phyloP scores from a whole-genome alignment of 352 stramenopile species.

The Peronospora belbahrii region DNA sequence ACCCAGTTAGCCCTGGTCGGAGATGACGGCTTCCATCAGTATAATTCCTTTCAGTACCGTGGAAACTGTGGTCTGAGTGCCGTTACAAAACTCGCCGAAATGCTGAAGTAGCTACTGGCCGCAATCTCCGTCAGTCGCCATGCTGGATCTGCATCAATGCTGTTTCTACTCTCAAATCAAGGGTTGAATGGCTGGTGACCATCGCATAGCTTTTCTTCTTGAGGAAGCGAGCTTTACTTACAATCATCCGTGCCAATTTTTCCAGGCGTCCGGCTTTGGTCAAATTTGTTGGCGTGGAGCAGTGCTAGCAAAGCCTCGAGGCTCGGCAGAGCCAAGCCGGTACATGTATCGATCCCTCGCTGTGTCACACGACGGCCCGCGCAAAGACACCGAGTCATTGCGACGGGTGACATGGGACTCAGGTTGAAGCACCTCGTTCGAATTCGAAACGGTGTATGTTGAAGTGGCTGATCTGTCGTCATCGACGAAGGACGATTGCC shows the following conservation, averaged over 20 bases:
- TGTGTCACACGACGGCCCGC: conserved; percentile 11
- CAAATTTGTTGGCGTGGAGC: background rate
- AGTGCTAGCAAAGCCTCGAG: background rate
- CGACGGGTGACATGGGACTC: background rate
- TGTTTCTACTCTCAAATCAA: background rate
- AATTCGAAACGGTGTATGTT: conserved; percentile 8
- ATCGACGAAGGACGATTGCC: conserved; percentile 8
- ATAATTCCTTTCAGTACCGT: background rate
- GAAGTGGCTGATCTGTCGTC: conserved; percentile 6
- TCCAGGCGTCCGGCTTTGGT: background rate
- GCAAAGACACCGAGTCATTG: conserved; percentile 12
- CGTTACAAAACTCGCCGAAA: conserved; percentile 8
- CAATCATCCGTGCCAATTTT: background rate
- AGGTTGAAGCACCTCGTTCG: conserved; percentile 6
- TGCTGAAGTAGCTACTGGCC: conserved; percentile 1
- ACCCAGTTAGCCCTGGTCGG: background rate
- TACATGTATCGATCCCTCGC: background rate
- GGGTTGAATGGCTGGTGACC: background rate
- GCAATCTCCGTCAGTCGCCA: conserved; percentile 4
- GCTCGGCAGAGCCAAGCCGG: background rate
- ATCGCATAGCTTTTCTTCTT: background rate
- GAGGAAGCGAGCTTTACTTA: background rate
- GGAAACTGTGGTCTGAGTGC: background rate
- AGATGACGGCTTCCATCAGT: background rate
- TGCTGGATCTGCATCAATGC: conserved; percentile 5